These are phyloP conservation scores for Biancaea sappan DNA, from an alignment of 306 rosid species.

Conservation along the genomic window DNA sequence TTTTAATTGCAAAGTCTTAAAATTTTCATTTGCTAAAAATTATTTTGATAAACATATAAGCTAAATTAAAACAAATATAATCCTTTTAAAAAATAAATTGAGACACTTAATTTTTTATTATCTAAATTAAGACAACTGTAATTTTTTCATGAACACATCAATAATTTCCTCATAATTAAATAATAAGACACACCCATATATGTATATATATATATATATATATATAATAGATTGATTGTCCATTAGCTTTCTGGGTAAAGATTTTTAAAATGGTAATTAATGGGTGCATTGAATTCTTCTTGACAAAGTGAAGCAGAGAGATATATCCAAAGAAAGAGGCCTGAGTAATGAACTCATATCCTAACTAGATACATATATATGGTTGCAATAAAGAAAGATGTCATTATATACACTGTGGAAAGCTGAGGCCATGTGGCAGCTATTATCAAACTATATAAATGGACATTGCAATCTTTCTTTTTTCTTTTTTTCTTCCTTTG, in stretches of 20 bases:
- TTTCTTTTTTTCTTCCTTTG: conserved; percentile 16
- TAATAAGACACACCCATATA: too few relatives aligned
- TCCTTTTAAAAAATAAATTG: too few relatives aligned
- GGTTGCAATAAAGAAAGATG: conserved; percentile 2
- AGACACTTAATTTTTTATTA: too few relatives aligned
- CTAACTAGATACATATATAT: not conserved
- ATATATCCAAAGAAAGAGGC: not conserved
- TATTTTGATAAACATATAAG: too few relatives aligned
- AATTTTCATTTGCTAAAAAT: too few relatives aligned
- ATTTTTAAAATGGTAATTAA: not conserved
- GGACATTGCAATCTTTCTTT: conserved; percentile 33
- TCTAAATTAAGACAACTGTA: too few relatives aligned
- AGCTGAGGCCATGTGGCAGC: conserved; percentile 46
- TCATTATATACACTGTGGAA: not conserved
- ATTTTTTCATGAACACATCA: too few relatives aligned
- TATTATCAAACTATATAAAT: conserved; percentile 27
- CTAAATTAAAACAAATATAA: too few relatives aligned
- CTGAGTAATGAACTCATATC: not conserved
- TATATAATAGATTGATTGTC: not conserved
- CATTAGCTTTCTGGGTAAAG: not conserved
- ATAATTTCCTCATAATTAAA: too few relatives aligned
- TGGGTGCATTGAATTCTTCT: not conserved
- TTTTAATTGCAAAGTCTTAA: too few relatives aligned
- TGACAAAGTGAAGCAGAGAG: not conserved
- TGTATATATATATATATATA: too few relatives aligned